phyloP scores from a whole-genome alignment of 1,139 yeast genomes.

The Komagataea norvegica region DNA sequence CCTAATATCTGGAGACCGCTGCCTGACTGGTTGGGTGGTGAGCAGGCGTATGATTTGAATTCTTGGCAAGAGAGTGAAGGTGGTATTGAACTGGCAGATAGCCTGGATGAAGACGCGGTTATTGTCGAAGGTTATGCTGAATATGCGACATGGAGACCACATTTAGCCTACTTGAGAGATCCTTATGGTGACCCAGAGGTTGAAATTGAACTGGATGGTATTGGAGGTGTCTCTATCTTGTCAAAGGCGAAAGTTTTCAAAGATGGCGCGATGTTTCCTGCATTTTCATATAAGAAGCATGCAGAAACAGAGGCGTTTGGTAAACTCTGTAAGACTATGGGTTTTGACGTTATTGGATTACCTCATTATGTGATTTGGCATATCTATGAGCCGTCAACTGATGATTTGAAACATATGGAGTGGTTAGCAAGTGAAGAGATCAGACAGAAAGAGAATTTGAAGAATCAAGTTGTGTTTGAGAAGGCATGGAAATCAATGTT shows the following conservation, averaged over 20 bases:
- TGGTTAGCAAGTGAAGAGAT: conserved; percentile 43
- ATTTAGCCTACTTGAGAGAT: conserved; percentile 36
- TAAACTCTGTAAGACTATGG: conserved; percentile 37
- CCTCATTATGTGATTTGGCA: conserved; percentile 43
- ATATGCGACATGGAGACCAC: conserved; percentile 41
- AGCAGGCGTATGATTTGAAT: conserved; percentile 46
- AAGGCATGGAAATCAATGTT: conserved; percentile 35
- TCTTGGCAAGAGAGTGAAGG: conserved; percentile 41
- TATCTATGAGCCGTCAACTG: conserved; percentile 40
- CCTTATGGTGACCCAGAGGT: conserved; percentile 39
- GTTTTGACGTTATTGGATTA: conserved; percentile 34
- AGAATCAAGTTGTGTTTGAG: conserved; percentile 32
- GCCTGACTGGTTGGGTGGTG: conserved; percentile 63
- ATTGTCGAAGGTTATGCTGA: conserved; percentile 40
- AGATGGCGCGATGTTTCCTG: conserved; percentile 38
- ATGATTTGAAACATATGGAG: conserved; percentile 43
- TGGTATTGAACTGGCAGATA: conserved; percentile 34
- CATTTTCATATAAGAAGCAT: conserved; percentile 37
- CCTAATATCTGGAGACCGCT: conserved; percentile 53
- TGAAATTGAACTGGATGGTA: conserved; percentile 38
- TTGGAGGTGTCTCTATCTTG: conserved; percentile 39
- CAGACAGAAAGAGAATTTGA: conserved; percentile 32
- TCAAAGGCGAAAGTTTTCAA: conserved; percentile 34
- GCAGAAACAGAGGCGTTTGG: conserved; percentile 42
- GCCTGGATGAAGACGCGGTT: conserved; percentile 36